A percentile compares a stretch with the other conserved stretches of the same genome.
Evolutionary conservation across 768 basidiomycete genomes (phyloP).

Genomic region (Neoboletus subvelutipes): DNA sequence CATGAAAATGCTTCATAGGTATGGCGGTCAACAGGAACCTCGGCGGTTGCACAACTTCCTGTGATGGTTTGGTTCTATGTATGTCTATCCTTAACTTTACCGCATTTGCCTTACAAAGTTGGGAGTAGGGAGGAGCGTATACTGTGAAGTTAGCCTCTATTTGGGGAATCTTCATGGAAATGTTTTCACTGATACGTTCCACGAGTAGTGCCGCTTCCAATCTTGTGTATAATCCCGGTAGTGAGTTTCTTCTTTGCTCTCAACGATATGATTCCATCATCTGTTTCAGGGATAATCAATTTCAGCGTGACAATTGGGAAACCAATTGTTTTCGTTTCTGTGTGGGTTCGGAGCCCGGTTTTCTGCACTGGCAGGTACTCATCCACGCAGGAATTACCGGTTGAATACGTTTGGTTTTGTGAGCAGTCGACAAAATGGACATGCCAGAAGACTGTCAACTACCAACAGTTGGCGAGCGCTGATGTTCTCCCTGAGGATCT

Average conservation of each 20-base stretch:
- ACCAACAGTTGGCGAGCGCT: conserved; percentile 45
- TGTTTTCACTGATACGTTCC: background rate
- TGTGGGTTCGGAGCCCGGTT: conserved; percentile 1
- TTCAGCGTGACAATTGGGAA: conserved; percentile 8
- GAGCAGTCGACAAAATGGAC: background rate
- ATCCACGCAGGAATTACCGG: conserved; percentile 14
- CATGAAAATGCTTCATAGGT: conserved; percentile 4
- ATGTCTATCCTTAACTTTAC: background rate
- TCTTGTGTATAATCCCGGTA: conserved; percentile 15
- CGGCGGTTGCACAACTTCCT: conserved; percentile 5
- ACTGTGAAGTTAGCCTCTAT: conserved; percentile 5
- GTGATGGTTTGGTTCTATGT: conserved; percentile 25
- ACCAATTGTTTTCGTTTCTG: conserved; percentile 19
- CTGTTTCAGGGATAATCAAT: conserved; percentile 10
- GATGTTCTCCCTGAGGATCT: conserved; percentile 47
- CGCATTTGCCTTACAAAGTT: background rate
- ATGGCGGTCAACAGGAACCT: conserved; percentile 17
- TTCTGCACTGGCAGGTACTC: background rate
- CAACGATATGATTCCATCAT: background rate
- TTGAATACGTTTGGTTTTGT: conserved; percentile 22
- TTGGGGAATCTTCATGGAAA: background rate
- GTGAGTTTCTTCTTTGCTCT: conserved; percentile 2
- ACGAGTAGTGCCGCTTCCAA: conserved; percentile 15
- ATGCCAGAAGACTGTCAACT: conserved; percentile 9
- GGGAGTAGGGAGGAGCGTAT: conserved; percentile 14